A percentile compares a stretch with the other conserved stretches of the same genome.
Conservation (phyloP, 2,329 filamentous ascomycete species). For the Aureobasidium sp. region DNA sequence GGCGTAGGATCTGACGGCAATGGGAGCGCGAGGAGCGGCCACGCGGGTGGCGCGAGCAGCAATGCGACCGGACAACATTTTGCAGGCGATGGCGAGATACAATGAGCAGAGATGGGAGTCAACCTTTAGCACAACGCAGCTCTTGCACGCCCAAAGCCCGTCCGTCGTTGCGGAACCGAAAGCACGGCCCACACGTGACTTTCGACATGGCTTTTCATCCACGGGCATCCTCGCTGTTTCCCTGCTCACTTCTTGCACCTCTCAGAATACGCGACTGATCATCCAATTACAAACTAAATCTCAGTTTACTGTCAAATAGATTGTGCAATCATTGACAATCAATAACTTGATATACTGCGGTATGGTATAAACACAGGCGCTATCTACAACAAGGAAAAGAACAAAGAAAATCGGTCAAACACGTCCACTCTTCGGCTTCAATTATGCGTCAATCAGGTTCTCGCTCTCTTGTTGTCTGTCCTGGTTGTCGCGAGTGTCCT, state of each 20-base stretch:
- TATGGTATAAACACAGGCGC: slow-evolving; percentile 15
- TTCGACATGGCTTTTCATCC: background rate
- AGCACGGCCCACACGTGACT: slow-evolving; percentile 7
- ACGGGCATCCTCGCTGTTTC: background rate
- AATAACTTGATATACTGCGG: slow-evolving; percentile 9
- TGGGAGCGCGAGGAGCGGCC: slow-evolving; percentile 49
- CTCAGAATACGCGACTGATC: background rate
- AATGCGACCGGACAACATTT: slow-evolving; percentile 52
- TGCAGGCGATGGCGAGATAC: slow-evolving; percentile 24
- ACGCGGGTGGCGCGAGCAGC: slow-evolving; percentile 52
- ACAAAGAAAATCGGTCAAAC: background rate
- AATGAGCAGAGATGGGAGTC: slow-evolving; percentile 9
- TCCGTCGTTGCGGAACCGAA: background rate
- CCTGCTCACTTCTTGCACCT: background rate
- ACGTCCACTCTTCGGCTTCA: background rate
- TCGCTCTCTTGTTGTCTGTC: slow-evolving; percentile 27
- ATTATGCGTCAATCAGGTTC: slow-evolving; percentile 21
- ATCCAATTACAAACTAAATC: background rate
- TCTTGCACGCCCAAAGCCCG: slow-evolving; percentile 5
- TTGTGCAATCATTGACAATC: background rate
- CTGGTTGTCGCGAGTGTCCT: slow-evolving; percentile 40
- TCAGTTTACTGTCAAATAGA: background rate
- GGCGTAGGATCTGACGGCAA: slow-evolving; percentile 69
- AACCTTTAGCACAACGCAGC: slow-evolving; percentile 1
- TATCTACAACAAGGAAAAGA: slow-evolving; percentile 12